Percentiles rank a stretch among this genome's conserved stretches.
These are phyloP conservation scores for Cryptococcus jaspeensis DNA, from an alignment of 1,284 basidiomycete genomes.

Conservation along the genomic window DNA sequence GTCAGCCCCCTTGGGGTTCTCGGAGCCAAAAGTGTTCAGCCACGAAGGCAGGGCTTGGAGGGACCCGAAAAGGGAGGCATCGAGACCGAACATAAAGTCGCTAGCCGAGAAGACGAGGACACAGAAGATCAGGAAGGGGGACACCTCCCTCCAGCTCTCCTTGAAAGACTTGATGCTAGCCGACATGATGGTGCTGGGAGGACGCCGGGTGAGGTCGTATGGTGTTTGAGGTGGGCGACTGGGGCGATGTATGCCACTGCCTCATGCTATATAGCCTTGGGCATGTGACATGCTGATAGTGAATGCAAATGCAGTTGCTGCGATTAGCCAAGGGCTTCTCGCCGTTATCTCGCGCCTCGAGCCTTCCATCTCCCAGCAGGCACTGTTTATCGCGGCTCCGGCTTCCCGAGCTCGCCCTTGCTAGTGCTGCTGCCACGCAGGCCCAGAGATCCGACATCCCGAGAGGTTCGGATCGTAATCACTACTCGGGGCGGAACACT, in stretches of 20 bases:
- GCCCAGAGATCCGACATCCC: too few species aligned
- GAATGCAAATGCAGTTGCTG: too few species aligned
- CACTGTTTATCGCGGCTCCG: neutral
- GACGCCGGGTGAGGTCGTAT: too few species aligned
- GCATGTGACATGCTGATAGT: neutral
- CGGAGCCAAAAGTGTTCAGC: conserved; percentile 16
- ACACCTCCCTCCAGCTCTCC: conserved; percentile 1
- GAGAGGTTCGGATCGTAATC: too few species aligned
- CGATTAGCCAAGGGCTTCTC: neutral
- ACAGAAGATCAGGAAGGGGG: conserved; percentile 18
- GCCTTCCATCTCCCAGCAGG: neutral
- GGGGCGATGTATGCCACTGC: neutral
- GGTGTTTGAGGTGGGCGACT: neutral
- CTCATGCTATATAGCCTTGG: neutral
- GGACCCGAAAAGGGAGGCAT: conserved; percentile 16
- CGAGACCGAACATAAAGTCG: conserved; percentile 22
- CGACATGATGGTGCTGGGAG: neutral
- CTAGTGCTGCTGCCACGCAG: too few species aligned
- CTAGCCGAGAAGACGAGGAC: conserved; percentile 12
- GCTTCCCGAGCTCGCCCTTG: neutral
- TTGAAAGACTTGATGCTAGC: neutral
- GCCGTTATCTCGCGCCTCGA: neutral
- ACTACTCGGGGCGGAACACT: too few species aligned
- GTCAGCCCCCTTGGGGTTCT: conserved; percentile 2
- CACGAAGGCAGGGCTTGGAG: conserved; percentile 21